These are phyloP conservation scores for Arthrocladium fulminans DNA, from an alignment of 2,329 filamentous ascomycete genomes.

Conservation along the genomic window DNA sequence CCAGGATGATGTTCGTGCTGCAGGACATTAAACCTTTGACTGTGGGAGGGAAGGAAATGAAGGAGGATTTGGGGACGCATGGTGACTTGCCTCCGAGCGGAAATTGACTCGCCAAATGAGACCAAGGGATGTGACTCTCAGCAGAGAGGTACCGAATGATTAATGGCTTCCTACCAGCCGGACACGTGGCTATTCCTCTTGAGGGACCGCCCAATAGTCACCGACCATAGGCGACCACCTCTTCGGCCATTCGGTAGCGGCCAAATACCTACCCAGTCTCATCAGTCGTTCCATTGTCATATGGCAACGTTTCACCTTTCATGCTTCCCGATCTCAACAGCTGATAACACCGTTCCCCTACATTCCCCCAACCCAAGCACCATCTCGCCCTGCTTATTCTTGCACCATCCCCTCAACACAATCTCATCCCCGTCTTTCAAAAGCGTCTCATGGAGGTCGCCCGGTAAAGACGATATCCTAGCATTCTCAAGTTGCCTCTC, in stretches of 20 bases:
- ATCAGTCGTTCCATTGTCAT: too few relatives aligned
- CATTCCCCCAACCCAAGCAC: conserved; percentile 16
- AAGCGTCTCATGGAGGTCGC: conserved; percentile 9
- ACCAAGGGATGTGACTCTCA: too few relatives aligned
- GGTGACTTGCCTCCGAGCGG: conserved; percentile 19
- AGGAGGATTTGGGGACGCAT: conserved; percentile 19
- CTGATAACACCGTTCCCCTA: conserved; percentile 10
- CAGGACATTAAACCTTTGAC: conserved; percentile 21
- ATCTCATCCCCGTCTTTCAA: conserved; percentile 15
- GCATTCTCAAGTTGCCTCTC: conserved; percentile 10
- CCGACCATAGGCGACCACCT: too few relatives aligned
- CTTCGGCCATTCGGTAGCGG: not conserved
- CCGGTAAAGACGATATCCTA: conserved; percentile 1
- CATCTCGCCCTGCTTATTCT: conserved; percentile 5
- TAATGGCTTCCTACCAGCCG: too few relatives aligned
- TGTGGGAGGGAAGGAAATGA: conserved; percentile 18
- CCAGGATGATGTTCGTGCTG: conserved; percentile 21
- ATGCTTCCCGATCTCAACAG: not conserved
- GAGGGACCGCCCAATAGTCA: too few relatives aligned
- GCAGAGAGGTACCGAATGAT: too few relatives aligned
- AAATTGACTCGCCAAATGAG: too few relatives aligned
- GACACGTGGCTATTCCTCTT: too few relatives aligned
- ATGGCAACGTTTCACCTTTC: not conserved
- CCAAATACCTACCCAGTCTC: too few relatives aligned
- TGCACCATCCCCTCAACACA: conserved; percentile 15